Conservation (phyloP, 2,329 filamentous ascomycete genomes). For the Gnomoniopsis smithogilvyi region DNA sequence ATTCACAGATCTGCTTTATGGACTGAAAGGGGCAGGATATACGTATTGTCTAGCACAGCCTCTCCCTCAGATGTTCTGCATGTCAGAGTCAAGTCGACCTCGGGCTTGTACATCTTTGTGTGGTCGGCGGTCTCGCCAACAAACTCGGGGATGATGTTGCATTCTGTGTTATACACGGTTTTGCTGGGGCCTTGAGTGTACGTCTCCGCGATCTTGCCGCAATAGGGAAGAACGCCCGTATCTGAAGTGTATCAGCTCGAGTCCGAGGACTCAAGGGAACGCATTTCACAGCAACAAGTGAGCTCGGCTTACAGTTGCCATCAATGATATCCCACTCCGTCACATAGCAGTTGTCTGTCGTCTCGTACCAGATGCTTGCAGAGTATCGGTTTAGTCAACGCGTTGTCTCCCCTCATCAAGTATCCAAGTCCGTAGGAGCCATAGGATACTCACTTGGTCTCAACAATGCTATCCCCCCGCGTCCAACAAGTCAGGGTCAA, state of each 20-base stretch:
- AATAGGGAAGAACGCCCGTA: constrained; percentile 13
- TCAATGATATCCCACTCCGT: constrained; percentile 17
- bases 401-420: too few relatives aligned
- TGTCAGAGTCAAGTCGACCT: constrained; percentile 15
- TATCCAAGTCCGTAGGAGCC: too few relatives aligned
- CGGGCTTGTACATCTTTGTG: constrained; percentile 17
- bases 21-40: background rate
- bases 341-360: constrained; percentile 12
- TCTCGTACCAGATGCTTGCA: constrained; percentile 13
- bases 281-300: too few relatives aligned
- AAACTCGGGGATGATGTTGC: constrained; percentile 15
- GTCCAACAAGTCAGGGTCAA: constrained; percentile 17
- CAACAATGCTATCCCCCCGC: constrained; percentile 13
- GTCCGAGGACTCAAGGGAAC: background rate
- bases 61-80: constrained; percentile 8
- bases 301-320: constrained; percentile 13
- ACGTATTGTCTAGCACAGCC: constrained; percentile 3
- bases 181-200: constrained; percentile 7
- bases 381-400: background rate
- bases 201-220: constrained; percentile 1
- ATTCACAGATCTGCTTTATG: background rate
- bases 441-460: constrained; percentile 16
- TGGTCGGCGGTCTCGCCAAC: constrained; percentile 8
- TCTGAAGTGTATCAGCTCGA: background rate
- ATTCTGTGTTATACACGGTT: constrained; percentile 15